A percentile compares a stretch with the other conserved stretches of the same genome.
Evolutionary conservation across 257 asterid species (phyloP).

Genomic region (Solanum corneliomulleri): DNA sequence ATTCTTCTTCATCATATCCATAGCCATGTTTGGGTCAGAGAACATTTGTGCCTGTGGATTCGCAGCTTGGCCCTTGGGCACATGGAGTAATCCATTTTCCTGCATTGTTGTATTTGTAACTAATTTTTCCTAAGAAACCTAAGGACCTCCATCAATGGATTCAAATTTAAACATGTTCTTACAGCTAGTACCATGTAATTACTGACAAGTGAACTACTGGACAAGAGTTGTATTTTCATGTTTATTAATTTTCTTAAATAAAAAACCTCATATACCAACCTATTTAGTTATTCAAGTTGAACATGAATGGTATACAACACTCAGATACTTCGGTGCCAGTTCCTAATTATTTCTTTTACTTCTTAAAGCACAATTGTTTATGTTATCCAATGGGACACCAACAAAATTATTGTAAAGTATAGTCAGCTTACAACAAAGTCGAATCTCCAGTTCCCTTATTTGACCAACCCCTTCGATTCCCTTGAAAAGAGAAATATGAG

Average conservation of each 20-base stretch:
- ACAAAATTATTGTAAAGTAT: background rate
- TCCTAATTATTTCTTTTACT: background rate
- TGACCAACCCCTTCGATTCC: background rate
- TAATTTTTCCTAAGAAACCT: background rate
- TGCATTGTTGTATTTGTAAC: slow-evolving; percentile 14
- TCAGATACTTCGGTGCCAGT: background rate
- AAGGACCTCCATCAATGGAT: background rate
- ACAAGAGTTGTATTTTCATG: no score
- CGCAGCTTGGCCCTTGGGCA: slow-evolving; percentile 84
- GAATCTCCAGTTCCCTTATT: background rate
- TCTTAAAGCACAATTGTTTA: background rate
- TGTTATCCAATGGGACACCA: background rate
- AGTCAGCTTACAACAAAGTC: background rate
- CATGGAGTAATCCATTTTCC: slow-evolving; percentile 79
- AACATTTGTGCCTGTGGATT: slow-evolving; percentile 97
- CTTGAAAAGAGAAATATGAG: background rate
- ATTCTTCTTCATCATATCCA: slow-evolving; percentile 97
- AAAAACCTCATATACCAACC: background rate
- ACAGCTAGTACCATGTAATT: background rate
- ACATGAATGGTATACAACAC: background rate
- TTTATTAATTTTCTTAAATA: background rate
- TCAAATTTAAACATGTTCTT: background rate
- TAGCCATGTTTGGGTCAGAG: slow-evolving; percentile 97
- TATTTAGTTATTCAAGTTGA: background rate
- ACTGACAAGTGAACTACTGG: no score